These are phyloP conservation scores for Pichia membranifaciens DNA, from an alignment of 805 yeast species.

Conservation along the genomic window DNA sequence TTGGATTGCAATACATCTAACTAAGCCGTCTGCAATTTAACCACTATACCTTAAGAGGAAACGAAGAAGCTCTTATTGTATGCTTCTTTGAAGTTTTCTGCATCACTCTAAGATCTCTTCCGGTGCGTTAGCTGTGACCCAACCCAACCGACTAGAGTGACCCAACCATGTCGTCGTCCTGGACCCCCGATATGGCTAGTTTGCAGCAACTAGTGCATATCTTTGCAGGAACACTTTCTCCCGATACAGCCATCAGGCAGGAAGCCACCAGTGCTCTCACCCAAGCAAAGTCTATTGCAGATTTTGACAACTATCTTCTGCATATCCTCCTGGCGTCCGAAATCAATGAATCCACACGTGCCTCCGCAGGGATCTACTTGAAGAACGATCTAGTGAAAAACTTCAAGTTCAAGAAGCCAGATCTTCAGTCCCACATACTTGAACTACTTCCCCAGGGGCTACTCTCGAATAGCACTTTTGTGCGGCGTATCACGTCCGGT, in stretches of 20 bases:
- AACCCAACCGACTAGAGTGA: too few species aligned
- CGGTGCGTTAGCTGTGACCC: too few species aligned
- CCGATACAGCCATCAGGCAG: conserved; percentile 46
- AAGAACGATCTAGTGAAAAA: conserved; percentile 63
- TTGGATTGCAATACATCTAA: too few species aligned
- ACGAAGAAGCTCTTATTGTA: too few species aligned
- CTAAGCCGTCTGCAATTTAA: too few species aligned
- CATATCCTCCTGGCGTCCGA: conserved; percentile 56
- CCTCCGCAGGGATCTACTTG: conserved; percentile 81
- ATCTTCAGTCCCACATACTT: conserved; percentile 31
- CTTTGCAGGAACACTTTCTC: conserved; percentile 65
- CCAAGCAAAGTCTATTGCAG: conserved; percentile 64
- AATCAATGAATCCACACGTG: conserved; percentile 56
- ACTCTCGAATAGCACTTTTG: conserved; percentile 47
- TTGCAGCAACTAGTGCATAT: conserved; percentile 60
- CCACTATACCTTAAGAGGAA: too few species aligned
- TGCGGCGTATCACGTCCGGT: conserved; percentile 85
- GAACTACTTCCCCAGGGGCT: conserved; percentile 42
- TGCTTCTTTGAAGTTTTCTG: too few species aligned
- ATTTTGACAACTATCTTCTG: conserved; percentile 74
- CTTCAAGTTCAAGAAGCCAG: conserved; percentile 26
- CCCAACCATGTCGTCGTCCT: conserved; percentile 37
- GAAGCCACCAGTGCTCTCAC: conserved; percentile 70
- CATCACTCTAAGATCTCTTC: too few species aligned
- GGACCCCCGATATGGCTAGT: conserved; percentile 65